phyloP scores from a whole-genome alignment of 257 asterid species.

The Petunia axillaris region DNA sequence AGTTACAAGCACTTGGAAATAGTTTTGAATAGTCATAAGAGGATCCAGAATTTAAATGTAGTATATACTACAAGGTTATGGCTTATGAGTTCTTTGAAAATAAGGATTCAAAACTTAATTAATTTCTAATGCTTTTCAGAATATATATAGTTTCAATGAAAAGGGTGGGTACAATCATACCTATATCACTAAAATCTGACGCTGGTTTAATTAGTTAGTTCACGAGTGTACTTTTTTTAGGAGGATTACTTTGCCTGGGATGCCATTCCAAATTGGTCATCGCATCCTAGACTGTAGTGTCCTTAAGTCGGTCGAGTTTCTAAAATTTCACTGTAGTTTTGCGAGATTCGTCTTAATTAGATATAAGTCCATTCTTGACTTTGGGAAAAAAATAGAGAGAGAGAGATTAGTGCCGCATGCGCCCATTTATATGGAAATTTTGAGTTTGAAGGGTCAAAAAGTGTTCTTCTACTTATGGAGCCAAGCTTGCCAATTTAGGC shows the following conservation, averaged over 20 bases:
- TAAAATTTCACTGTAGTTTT: no score
- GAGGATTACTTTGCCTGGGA: not conserved
- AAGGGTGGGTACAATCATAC: no score
- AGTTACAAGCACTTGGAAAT: slow-evolving; percentile 21
- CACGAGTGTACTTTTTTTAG: not conserved
- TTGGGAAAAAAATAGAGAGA: not conserved
- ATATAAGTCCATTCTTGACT: not conserved
- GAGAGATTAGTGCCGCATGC: not conserved
- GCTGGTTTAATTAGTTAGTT: not conserved
- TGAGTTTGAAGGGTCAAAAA: slow-evolving; percentile 14
- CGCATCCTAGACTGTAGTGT: not conserved
- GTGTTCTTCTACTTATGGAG: not conserved
- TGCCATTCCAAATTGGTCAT: not conserved
- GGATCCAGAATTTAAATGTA: no score
- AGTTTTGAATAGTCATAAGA: not conserved
- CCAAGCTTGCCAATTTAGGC: not conserved
- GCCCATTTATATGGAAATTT: not conserved
- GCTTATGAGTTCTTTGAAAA: no score
- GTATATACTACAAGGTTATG: no score
- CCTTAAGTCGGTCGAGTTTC: no score
- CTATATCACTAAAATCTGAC: no score
- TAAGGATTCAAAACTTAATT: no score
- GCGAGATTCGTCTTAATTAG: not conserved
- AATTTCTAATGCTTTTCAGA: no score
- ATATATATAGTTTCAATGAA: no score